Conservation (phyloP, 2,329 filamentous ascomycete genomes). For the Fusarium neocosmosporiellum region DNA sequence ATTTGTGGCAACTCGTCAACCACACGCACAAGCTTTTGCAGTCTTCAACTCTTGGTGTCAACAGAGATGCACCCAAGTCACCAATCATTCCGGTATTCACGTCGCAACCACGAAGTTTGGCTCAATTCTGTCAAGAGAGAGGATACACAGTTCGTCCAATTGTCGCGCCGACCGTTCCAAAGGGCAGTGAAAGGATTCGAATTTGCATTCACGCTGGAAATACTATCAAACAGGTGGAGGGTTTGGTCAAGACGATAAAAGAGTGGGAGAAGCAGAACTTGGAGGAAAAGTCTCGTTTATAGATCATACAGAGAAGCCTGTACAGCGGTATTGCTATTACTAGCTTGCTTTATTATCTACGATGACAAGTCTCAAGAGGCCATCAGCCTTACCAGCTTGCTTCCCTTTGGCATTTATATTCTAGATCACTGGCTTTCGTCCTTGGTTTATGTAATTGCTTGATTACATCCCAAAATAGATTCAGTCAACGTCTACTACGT, state of each 20-base stretch:
- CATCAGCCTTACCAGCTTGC: too few relatives aligned
- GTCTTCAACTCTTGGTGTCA: conserved; percentile 48
- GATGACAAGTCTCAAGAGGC: too few relatives aligned
- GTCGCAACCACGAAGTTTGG: conserved; percentile 66
- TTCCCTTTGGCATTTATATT: too few relatives aligned
- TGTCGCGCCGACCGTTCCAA: conserved; percentile 74
- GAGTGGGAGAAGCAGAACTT: conserved; percentile 53
- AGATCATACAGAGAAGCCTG: not conserved
- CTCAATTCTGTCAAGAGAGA: conserved; percentile 66
- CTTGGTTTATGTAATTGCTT: too few relatives aligned
- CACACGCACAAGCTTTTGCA: conserved; percentile 60
- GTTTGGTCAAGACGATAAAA: conserved; percentile 60
- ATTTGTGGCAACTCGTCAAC: conserved; percentile 48
- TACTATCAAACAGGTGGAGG: conserved; percentile 65
- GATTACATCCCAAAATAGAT: not conserved
- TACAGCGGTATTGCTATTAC: not conserved
- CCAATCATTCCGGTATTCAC: conserved; percentile 75
- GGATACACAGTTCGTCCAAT: conserved; percentile 74
- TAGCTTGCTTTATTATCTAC: too few relatives aligned
- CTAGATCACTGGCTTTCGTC: too few relatives aligned
- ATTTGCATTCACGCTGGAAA: conserved; percentile 78
- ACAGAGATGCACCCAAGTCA: conserved; percentile 57
- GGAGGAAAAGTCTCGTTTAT: not conserved
- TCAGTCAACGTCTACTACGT: not conserved
- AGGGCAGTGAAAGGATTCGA: conserved; percentile 71